Evolutionary conservation across 2,329 filamentous ascomycete genomes (phyloP).

Genomic region (Herpomyces periplanetae): DNA sequence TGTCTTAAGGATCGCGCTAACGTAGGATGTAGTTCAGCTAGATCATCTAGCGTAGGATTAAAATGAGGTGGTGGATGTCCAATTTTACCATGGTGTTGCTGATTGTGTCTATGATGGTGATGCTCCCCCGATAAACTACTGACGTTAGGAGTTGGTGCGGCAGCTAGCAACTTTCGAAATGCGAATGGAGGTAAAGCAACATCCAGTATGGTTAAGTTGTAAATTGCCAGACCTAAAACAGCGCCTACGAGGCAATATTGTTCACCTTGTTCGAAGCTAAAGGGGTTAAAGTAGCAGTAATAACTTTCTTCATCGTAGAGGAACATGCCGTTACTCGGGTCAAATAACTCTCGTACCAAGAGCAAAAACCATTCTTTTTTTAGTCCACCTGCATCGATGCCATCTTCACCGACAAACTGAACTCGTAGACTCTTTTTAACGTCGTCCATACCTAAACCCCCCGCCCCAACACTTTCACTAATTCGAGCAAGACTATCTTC

Average conservation of each 20-base stretch:
- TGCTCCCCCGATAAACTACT: too few species aligned
- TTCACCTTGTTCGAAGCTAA: conserved; percentile 57
- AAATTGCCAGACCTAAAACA: conserved; percentile 54
- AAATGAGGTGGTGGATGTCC: too few species aligned
- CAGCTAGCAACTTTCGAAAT: conserved; percentile 47
- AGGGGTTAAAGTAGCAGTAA: conserved; percentile 72
- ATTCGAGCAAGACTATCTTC: conserved; percentile 57
- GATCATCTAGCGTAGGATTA: conserved; percentile 22
- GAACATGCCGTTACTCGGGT: conserved; percentile 66
- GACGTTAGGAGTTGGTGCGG: conserved; percentile 20
- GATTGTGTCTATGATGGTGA: too few species aligned
- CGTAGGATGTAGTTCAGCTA: conserved; percentile 38
- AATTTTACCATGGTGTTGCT: too few species aligned
- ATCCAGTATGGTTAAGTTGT: conserved; percentile 74
- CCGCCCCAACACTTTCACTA: conserved; percentile 41
- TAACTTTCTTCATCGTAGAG: conserved; percentile 61
- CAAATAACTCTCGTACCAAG: conserved; percentile 55
- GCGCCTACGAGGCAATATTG: conserved; percentile 71
- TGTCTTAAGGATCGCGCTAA: conserved; percentile 34
- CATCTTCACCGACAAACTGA: conserved; percentile 54
- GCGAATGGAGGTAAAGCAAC: conserved; percentile 55
- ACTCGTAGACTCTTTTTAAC: conserved; percentile 66
- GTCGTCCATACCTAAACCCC: conserved; percentile 41
- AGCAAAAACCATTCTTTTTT: conserved; percentile 84
- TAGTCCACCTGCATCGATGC: conserved; percentile 53